Conservation (phyloP, 1,139 yeast genomes). For the Kazachstania sp. region DNA sequence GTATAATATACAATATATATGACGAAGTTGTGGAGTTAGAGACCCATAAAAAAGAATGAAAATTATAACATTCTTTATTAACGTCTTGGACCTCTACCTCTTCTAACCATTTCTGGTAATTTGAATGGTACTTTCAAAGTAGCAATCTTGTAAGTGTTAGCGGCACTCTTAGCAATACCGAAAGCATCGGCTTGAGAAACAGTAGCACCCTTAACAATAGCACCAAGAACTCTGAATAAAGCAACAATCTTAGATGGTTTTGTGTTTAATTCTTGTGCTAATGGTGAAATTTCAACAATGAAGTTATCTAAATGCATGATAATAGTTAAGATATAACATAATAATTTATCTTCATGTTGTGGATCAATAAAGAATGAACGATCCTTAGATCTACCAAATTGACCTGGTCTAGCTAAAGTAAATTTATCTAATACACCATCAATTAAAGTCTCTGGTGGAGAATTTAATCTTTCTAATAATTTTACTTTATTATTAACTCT, state of each 20-base stretch:
- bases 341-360: conserved; percentile 71
- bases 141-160: conserved; percentile 69
- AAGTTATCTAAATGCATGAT: conserved; percentile 71
- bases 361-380: conserved; percentile 76
- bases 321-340: conserved; percentile 68
- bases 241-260: conserved; percentile 67
- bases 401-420: conserved; percentile 55
- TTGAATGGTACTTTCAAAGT: conserved; percentile 80
- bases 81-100: conserved; percentile 41
- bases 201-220: conserved; percentile 65
- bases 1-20: background rate
- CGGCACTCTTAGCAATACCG: conserved; percentile 61
- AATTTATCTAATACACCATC: conserved; percentile 67
- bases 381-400: conserved; percentile 65
- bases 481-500: conserved; percentile 53
- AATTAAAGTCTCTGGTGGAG: conserved; percentile 64
- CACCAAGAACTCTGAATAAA: conserved; percentile 76
- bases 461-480: conserved; percentile 52
- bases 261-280: conserved; percentile 76
- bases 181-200: conserved; percentile 75
- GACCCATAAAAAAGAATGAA: background rate
- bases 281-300: conserved; percentile 65
- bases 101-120: conserved; percentile 72
- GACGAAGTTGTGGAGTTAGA: background rate
- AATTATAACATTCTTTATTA: background rate